A percentile compares a stretch with the other conserved stretches of the same genome.
phyloP scores from a whole-genome alignment of 73 alveolate genomes.

The Tetrahymena elliotti region DNA sequence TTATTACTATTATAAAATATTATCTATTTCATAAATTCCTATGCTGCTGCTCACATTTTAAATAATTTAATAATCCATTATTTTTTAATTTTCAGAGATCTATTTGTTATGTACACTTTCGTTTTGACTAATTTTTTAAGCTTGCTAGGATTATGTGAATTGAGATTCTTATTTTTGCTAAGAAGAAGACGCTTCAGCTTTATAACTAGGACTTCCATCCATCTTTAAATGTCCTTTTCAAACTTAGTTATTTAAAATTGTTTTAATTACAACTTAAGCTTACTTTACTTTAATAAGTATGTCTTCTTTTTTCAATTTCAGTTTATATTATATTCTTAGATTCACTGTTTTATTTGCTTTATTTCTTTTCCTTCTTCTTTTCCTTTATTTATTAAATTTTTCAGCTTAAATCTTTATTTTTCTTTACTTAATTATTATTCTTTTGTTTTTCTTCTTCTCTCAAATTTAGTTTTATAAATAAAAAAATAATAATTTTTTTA shows the following conservation, averaged over 20 bases:
- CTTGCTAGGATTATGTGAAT: background rate
- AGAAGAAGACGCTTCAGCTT: background rate
- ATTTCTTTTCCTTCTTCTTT: background rate
- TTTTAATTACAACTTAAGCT: background rate
- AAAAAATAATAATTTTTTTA: background rate
- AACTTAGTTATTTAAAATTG: background rate
- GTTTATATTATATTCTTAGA: background rate
- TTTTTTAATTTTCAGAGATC: background rate
- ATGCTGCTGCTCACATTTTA: background rate
- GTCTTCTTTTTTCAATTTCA: background rate
- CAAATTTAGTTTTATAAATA: background rate
- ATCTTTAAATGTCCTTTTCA: background rate
- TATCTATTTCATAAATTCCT: background rate
- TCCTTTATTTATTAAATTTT: background rate
- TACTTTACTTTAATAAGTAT: background rate
- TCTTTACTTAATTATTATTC: background rate
- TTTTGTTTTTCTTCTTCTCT: background rate
- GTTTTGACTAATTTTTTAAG: background rate
- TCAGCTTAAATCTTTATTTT: background rate
- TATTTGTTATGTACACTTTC: background rate
- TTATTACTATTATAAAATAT: background rate
- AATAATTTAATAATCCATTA: background rate
- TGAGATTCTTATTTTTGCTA: background rate
- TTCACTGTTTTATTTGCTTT: background rate
- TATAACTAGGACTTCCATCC: background rate